Evolutionary conservation across 169 alveolate species (phyloP), one percentile per base, ranked within the genome.

Genomic region (Amoebophrya sp.): DNA sequence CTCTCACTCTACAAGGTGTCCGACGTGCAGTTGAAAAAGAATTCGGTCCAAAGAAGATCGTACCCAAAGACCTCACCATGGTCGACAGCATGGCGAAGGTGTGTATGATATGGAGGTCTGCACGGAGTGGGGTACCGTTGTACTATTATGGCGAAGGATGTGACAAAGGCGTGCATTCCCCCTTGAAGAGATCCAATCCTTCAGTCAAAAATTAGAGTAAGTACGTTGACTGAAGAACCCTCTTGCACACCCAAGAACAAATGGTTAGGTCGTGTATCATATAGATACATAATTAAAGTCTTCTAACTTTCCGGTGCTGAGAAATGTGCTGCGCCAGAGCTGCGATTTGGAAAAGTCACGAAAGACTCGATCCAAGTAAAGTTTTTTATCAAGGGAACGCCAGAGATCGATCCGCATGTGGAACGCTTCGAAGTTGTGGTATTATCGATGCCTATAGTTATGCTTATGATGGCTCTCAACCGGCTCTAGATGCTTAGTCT

Each of bases 321-420:
- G 33, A 1, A 18, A 18, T 65, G 83, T 18, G 83, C 83, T 29
- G 83, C 83, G 83, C 83, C 83, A 18, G 39, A 26, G 36, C 26
- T 65, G 36, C 83, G 83, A 29, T 29, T 26, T 1, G 83, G 83
- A 29, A 1, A 18, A 1, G 33, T 6, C 33, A 26, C 36, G 83
- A 6, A 6, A 10, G 2, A 1, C 83, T 12, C 12, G 36, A 18
- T 18, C 33, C 38, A 65, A 18, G 83, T 65, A 36, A 65, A 65
- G 83, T 65, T 65, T 26, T 18, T 6, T 36, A 65, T 65, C 83
- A 10, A 6, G 83, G 83, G 83, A 1, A 65, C 83, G 36, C 83
- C 83, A 36, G 83, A 65, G n/a, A 18, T 65, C 83, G 83, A 65
- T 18, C 83, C 83, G 26, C 83, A 65, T 36, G 83, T 65, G 83